Evolutionary conservation across 176 grass and related monocot genomes (phyloP), one percentile per base, ranked within the genome.

Genomic region (Cocos nucifera): DNA sequence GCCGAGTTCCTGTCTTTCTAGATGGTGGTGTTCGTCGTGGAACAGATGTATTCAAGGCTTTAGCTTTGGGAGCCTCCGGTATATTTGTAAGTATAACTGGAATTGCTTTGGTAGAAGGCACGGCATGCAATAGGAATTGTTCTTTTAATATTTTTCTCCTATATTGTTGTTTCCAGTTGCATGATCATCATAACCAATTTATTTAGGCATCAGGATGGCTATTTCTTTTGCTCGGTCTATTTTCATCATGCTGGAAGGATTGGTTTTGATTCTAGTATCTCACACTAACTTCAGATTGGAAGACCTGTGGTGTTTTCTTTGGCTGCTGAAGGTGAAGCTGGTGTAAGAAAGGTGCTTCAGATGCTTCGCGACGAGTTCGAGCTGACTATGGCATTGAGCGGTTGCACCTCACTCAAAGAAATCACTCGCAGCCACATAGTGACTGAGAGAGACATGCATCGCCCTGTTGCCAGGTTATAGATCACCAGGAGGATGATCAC

Each of bases 31-130:
- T 92, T 48, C 93, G 93, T 19, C 87, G 87, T 17, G 93, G 93
- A 53, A 98, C 93, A 16, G 93, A 98, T 57, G 93, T 98, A 17
- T 98, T 98, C 73, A 98, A 98, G 81, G 87, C 93, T 26, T 85
- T 92, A 60, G 93, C 93, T 26, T 80, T 98, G 19, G 93, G 93
- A 23, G 93, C 93, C 35, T 84, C 93, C 61, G 87, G 84, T 53
- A 48, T 98, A 50, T 98, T 98, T 73, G 93, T 92, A 74, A 85
- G 87, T 71, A 12, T 1, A n/a, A 7, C 12, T 57, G 12, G 4
- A 8, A 24, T 18, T 6, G 16, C 51, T 20, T 35, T n/a, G 35
- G 35, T 14, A 44, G 10, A 44, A 14, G 10, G 1, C 1, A 44
- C 2, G 0, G 6, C 9, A 14, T 0, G 2, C 35, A 44, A 44